A percentile compares a stretch with the other conserved stretches of the same genome.
Evolutionary conservation across 257 asterid species (phyloP).

Genomic region (Coffea eugenioides): DNA sequence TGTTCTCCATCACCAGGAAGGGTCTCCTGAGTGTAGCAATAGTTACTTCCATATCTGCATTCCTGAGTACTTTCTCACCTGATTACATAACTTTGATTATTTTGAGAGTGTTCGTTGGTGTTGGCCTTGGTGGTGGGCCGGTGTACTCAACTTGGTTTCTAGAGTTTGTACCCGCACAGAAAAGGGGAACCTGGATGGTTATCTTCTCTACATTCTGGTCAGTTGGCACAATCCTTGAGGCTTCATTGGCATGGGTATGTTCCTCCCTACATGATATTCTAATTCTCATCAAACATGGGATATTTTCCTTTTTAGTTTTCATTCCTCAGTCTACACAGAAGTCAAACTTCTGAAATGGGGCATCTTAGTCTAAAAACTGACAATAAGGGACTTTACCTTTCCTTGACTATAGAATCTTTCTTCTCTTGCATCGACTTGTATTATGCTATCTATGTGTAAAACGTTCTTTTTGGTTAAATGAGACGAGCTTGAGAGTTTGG

Average conservation of each 20-base stretch:
- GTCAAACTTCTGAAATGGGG: too few species aligned
- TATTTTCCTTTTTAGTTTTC: neutral
- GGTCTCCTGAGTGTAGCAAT: constrained; percentile 63
- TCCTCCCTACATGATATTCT: neutral
- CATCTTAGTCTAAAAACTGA: too few species aligned
- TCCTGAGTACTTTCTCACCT: constrained; percentile 58
- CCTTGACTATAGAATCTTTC: too few species aligned
- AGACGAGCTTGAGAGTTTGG: too few species aligned
- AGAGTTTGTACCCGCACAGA: constrained; percentile 38
- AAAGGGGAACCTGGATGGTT: constrained; percentile 49
- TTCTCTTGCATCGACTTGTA: too few species aligned
- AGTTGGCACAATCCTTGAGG: constrained; percentile 41
- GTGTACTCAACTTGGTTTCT: constrained; percentile 45
- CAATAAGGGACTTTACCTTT: too few species aligned
- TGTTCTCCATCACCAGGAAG: constrained; percentile 43
- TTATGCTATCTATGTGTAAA: too few species aligned
- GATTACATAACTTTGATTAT: constrained; percentile 43
- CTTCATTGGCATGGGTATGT: constrained; percentile 51
- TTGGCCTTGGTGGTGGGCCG: constrained; percentile 47
- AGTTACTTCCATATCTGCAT: constrained; percentile 50
- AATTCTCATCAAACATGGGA: too few species aligned
- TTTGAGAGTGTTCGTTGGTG: constrained; percentile 35
- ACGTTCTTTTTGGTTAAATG: too few species aligned
- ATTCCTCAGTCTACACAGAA: too few species aligned
- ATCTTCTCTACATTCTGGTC: constrained; percentile 34